Evolutionary conservation across 176 grass and related monocot species (phyloP), one percentile per base, ranked within the genome.

Genomic region (Pontederia crassipes): DNA sequence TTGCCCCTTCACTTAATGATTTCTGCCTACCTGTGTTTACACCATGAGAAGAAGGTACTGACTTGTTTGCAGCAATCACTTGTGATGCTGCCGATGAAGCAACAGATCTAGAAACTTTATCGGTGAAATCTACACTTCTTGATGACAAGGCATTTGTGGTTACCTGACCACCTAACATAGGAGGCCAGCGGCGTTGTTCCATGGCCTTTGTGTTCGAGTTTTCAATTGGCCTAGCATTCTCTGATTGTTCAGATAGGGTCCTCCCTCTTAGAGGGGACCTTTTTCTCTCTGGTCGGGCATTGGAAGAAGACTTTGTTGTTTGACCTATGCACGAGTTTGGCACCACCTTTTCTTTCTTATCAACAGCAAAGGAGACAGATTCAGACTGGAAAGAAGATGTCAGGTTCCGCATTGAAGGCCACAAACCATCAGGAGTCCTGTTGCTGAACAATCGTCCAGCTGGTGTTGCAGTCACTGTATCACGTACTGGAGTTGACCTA

Each of bases 401-500:
- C n/a, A 85, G 84, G 28, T 45, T 85, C 71, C 93, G 79, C 70
- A 90, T 85, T 68, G 87, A 85, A 65, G 87, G 84, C 93, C 93
- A 98, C 64, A 89, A 45, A 28, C 87, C 87, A 67, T 92, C 93
- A 76, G 83, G 83, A 72, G 61, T 70, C 64, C 71, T 66, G 61
- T 58, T 72, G 49, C 71, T 65, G 1, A 72, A 58, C 63, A 78
- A 46, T 45, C 57, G 73, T 16, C 84, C 57, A 12, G 78, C 58
- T 48, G 77, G 79, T 32, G 59, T 70, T 60, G 79, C 79, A 8
- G 67, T 57, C 32, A 80, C 72, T 11, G 82, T 74, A 60, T 88
- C 93, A 40, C 69, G 74, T 45, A 78, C 66, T 11, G 81, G 84
- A 24, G 84, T 89, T 11, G 83, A 82, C 59, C 66, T 86, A 16